Base-by-base conservation (phyloP, 2,329 filamentous ascomycete species). In the Talaromyces sp. region DNA sequence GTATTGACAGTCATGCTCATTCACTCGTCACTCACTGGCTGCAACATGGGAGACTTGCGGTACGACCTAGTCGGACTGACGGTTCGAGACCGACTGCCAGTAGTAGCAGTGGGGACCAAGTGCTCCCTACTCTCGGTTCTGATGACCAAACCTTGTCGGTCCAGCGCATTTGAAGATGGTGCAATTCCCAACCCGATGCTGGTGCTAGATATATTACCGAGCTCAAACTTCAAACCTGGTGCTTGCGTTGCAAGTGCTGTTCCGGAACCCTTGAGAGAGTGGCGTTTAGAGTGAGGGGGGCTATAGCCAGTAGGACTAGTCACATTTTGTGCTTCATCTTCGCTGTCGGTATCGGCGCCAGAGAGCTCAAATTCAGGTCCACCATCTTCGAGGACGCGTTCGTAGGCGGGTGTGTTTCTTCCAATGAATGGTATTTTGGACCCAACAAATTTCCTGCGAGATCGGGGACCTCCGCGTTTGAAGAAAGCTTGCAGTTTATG, bases 41-140 rank as follows among this genome's bases (percentile, higher is more conserved):
- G 71, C 68, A 73, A 69, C 61, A 64, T 68, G 5, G 74, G 74
- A 19, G 74, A 76, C 60, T 70, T 73, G 55, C 71, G 69, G 19
- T 71, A 69, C 21, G 73, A 69, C 62, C 74, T 64, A 10, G 85
- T 86, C 9, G 80, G 80, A 72, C 78, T 80, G 51, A 76, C 76
- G 10, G 77, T 68, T 63, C 80, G 72, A 19, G 76, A 78, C 35
- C 73, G 73, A 55, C 76, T 75, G 8, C 76, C 76, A 58, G 75
- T 77, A 56, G 80, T 77, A 74, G 78, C 82, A 14, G 84, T 71
- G 9, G 80, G 82, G 17, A 83, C 81, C 41, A 97, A 75, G 61
- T 90, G 82, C 71, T 98, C 95, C 58, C 91, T 82, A 71, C 91
- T 96, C 71, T 97, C 93, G 0, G 90, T 96, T 66, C 93, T 81